phyloP scores from a whole-genome alignment of 2,329 filamentous ascomycete genomes.

The Iodosphaeria phyllophila region DNA sequence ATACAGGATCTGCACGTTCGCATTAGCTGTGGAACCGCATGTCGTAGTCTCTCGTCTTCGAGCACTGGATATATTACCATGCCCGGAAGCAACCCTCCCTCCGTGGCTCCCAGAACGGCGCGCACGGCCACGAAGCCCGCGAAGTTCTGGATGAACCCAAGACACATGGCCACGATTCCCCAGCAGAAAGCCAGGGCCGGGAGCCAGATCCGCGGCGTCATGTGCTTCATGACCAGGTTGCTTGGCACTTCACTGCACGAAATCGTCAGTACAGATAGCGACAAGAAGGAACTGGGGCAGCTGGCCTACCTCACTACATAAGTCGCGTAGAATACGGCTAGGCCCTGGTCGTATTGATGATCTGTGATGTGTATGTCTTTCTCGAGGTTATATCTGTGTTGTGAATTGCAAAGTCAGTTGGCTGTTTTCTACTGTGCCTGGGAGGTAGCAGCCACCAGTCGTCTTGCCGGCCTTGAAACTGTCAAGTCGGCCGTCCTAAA shows the following conservation, averaged over 20 bases:
- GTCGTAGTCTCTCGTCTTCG: too few species aligned
- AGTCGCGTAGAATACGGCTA: constrained; percentile 46
- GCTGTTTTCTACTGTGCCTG: not conserved
- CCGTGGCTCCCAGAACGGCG: constrained; percentile 40
- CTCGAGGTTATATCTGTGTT: constrained; percentile 30
- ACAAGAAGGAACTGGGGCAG: not conserved
- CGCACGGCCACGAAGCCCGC: constrained; percentile 41
- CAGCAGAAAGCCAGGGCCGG: constrained; percentile 33
- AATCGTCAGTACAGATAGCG: not conserved
- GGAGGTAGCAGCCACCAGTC: not conserved
- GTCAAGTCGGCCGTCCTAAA: not conserved
- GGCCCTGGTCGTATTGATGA: constrained; percentile 42
- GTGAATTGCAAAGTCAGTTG: not conserved
- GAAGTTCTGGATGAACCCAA: constrained; percentile 32
- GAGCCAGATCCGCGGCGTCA: constrained; percentile 41
- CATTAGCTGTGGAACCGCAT: not conserved
- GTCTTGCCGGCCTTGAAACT: not conserved
- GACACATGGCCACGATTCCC: constrained; percentile 38
- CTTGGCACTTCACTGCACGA: constrained; percentile 38
- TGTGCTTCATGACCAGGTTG: constrained; percentile 42
- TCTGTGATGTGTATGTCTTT: constrained; percentile 36
- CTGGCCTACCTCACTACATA: constrained; percentile 35
- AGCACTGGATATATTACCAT: constrained; percentile 32
- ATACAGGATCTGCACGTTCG: constrained; percentile 32
- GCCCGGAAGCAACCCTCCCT: constrained; percentile 46